Evolutionary conservation across 495 filamentous ascomycete species (phyloP).

Genomic region (Penicillium goetzii): DNA sequence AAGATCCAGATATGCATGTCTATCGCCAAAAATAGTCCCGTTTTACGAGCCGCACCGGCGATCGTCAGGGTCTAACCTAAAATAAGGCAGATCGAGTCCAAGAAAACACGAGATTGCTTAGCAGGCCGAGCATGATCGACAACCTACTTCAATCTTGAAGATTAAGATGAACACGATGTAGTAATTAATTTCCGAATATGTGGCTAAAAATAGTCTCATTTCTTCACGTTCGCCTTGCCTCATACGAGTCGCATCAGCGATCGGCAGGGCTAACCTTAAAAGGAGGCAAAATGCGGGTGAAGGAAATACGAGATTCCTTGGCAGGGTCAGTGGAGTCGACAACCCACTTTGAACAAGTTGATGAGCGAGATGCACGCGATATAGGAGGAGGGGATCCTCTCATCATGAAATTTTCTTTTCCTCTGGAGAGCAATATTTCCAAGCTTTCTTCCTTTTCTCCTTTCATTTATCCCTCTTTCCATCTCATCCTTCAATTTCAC

Average conservation of each 20-base stretch:
- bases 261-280: conserved; percentile 2
- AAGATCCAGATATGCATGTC: not conserved
- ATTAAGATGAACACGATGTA: conserved; percentile 9
- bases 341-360: no score
- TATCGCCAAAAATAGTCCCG: conserved; percentile 19
- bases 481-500: not conserved
- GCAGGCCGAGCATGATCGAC: conserved; percentile 9
- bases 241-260: conserved; percentile 3
- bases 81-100: not conserved
- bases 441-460: not conserved
- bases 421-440: no score
- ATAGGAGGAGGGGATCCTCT: no score
- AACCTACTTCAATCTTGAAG: conserved; percentile 4
- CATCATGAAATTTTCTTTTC: no score
- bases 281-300: conserved; percentile 1
- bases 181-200: not conserved
- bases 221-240: conserved; percentile 9
- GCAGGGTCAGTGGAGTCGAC: not conserved
- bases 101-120: conserved; percentile 22
- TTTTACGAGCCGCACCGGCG: conserved; percentile 14
- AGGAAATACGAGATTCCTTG: not conserved
- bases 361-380: no score
- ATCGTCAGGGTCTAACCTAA: conserved; percentile 17
- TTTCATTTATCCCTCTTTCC: not conserved
- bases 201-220: conserved; percentile 9